Evolutionary conservation across 1,139 yeast genomes (phyloP), one percentile per base, ranked within the genome.

Genomic region (Suhomyces chickasaworum): DNA sequence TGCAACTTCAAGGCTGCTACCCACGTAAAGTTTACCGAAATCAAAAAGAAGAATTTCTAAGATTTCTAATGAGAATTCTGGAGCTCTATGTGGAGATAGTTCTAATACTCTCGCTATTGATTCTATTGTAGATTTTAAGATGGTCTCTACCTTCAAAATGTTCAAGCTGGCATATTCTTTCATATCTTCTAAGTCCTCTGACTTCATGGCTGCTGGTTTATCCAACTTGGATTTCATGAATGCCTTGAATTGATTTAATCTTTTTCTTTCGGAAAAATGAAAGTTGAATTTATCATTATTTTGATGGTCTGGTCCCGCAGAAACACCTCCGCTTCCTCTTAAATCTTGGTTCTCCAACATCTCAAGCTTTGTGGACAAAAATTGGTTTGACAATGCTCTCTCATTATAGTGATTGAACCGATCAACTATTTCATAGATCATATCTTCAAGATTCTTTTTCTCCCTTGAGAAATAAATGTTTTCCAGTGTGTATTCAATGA

Each of bases 51-150:
- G 63, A 31, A 88, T 73, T 49, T 86, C 89, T 53, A 89, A 72
- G 18, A 90, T 66, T 49, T 83, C 89, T 42, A 81, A 69, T 0
- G 90, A 79, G 57, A 83, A 80, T 40, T 80, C 84, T 3, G 86
- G 78, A 6, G 88, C 73, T 51, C 78, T 84, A 17, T 66, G 63
- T 1, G 95, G 89, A 1, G 84, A 75, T 44, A 91, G 68, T 58
- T 89, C 97, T 58, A 89, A 77, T 6, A 86, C 74, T 58, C 98
- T 75, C 3, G 95, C 86, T 6, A 89, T 73, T 1, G 93, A 78
- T 64, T 91, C 98, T 25, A 90, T 88, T 3, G 86, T 78, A 25
- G 89, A 80, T 53, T 83, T 83, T 37, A 90, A 69, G 48, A 89
- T 77, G 1, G 75, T 70, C 55, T 89, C 93, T 2, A 88, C 83